Evolutionary conservation across 805 yeast genomes (phyloP).

Genomic region (Ogataea wickerhamii): DNA sequence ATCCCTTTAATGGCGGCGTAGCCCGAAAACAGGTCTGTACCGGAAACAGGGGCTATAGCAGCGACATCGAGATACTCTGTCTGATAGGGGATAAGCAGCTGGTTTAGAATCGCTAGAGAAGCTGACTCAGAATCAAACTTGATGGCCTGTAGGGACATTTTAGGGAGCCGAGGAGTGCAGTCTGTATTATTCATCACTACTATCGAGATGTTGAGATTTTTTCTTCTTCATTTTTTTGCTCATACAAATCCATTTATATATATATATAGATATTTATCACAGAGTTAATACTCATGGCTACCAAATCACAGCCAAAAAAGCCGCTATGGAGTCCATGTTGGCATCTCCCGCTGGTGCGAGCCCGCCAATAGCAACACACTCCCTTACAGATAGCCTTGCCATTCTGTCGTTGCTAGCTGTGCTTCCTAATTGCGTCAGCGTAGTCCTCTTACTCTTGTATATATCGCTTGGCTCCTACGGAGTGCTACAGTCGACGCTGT

Average conservation of each 20-base stretch:
- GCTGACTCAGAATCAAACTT: slow-evolving; percentile 48
- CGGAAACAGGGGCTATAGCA: slow-evolving; percentile 49
- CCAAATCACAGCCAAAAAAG: too few species aligned
- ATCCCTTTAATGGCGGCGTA: slow-evolving; percentile 77
- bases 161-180: too few species aligned
- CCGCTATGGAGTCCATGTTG: too few species aligned
- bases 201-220: too few species aligned
- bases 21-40: slow-evolving; percentile 55
- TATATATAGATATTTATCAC: too few species aligned
- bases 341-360: too few species aligned
- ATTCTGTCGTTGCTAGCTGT: slow-evolving; percentile 24
- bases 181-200: too few species aligned
- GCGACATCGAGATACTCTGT: slow-evolving; percentile 62
- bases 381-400: slow-evolving; percentile 29
- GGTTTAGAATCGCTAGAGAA: slow-evolving; percentile 68
- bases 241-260: too few species aligned
- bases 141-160: slow-evolving; percentile 58
- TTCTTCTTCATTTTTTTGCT: too few species aligned
- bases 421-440: slow-evolving; percentile 29
- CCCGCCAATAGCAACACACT: slow-evolving; percentile 16
- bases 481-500: slow-evolving; percentile 26
- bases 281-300: too few species aligned
- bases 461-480: slow-evolving; percentile 25
- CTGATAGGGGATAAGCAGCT: slow-evolving; percentile 75
- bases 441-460: slow-evolving; percentile 18